phyloP scores from a whole-genome alignment of 2,329 filamentous ascomycete genomes.

The Fusarium poae region DNA sequence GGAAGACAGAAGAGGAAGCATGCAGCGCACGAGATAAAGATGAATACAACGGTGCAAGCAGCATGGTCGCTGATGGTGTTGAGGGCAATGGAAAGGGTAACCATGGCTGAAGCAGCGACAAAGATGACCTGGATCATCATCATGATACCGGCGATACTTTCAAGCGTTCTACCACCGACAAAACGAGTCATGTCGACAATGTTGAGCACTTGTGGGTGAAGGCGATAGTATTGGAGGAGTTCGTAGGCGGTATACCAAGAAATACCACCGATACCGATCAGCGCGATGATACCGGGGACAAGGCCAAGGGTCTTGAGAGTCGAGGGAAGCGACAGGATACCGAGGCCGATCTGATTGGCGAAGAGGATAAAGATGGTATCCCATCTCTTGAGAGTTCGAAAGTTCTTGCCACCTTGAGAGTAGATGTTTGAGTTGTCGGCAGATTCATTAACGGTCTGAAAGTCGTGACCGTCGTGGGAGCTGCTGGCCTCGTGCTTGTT shows the following conservation, averaged over 20 bases:
- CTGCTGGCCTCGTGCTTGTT: conserved; percentile 20
- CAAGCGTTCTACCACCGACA: conserved; percentile 52
- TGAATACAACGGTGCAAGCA: conserved; percentile 32
- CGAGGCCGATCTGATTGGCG: conserved; percentile 48
- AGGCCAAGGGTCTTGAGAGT: conserved; percentile 75
- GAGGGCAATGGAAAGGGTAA: conserved; percentile 37
- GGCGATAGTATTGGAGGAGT: conserved; percentile 74
- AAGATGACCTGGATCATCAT: conserved; percentile 44
- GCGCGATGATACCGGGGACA: conserved; percentile 75
- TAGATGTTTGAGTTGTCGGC: conserved; percentile 41
- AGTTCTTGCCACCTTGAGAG: conserved; percentile 43
- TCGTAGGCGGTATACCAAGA: conserved; percentile 68
- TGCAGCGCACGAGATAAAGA: conserved; percentile 23
- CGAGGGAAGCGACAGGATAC: conserved; percentile 74
- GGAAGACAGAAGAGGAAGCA: conserved; percentile 33
- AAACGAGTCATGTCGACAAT: conserved; percentile 75
- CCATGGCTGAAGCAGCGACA: conserved; percentile 36
- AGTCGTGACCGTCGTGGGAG: conserved; percentile 27
- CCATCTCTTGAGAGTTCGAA: conserved; percentile 44
- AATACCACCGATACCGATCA: conserved; percentile 72
- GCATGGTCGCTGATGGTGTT: conserved; percentile 38
- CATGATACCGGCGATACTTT: conserved; percentile 30
- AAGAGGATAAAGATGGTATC: conserved; percentile 46
- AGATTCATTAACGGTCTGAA: conserved; percentile 31
- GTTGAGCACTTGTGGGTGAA: conserved; percentile 75